Base-by-base conservation (phyloP, 2,329 filamentous ascomycete species). In the Catunica adiposa region DNA sequence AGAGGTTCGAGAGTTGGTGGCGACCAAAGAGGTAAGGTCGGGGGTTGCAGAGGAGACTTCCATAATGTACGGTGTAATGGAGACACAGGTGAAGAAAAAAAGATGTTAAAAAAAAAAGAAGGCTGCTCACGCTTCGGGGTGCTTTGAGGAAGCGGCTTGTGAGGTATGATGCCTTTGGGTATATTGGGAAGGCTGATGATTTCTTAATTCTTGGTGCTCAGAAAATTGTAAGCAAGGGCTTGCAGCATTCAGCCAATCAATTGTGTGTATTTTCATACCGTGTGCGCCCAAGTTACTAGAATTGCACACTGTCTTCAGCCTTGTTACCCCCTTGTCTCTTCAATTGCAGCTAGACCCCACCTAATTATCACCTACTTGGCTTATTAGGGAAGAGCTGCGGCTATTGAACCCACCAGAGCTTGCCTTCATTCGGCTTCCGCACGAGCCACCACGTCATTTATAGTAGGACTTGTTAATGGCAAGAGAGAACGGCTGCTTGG, bases 1-100 rank as follows among this genome's bases (percentile, higher is more conserved):
- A 37, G 51, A 56, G 26, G 52, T 51, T 40, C 54, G 56, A 29
- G 58, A 57, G 52, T 60, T 60, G 22, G 51, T 51, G 48, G 54
- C 47, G n/a, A 58, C 51, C 15, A 60, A 54, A 40, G 25, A 54
- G 11, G 58, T 38, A 1, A 60, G 56, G 31, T 58, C 50, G 22
- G 59, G 50, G 11, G 44, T 17, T 34, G 57, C 47, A 14, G 57
- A 25, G 11, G 57, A 38, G 4, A 48, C 38, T 52, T 56, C 57
- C 57, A 56, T 56, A 17, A 15, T 54, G 53, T 26, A 37, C 15
- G 17, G 23, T 29, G 25, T 23, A 17, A 14, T 51, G n/a, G 23
- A 20, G 23, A 29, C 9, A 14, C 15, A 25, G 29, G n/a, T 15
- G 31, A 17, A 34, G 26, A 15, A 44, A 44, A 44, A 44, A 4